phyloP scores from a whole-genome alignment of 2,329 filamentous ascomycete species.

The Cercospora zeae-maydis region DNA sequence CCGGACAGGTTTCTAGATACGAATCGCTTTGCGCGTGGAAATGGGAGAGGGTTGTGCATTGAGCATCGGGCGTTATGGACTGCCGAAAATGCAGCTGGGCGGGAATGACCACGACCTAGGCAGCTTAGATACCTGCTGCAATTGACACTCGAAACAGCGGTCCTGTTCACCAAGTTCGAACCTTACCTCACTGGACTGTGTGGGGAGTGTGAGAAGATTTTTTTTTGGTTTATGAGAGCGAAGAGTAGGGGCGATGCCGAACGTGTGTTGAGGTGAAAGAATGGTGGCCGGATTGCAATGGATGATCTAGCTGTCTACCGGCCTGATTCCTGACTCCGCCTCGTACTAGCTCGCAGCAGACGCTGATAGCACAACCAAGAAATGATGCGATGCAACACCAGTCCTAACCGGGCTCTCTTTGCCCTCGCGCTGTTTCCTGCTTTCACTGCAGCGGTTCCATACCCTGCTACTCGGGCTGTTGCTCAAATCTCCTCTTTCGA shows the following conservation, averaged over 20 bases:
- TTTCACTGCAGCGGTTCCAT: not conserved
- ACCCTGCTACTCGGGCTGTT: not conserved
- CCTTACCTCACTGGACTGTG: not conserved
- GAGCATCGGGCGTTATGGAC: constrained; percentile 22
- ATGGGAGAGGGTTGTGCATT: constrained; percentile 23
- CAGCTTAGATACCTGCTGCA: constrained; percentile 20
- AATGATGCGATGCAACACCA: not conserved
- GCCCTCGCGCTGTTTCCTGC: not conserved
- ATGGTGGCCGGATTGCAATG: not conserved
- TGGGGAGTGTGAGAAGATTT: not conserved
- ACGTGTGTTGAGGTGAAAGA: not conserved
- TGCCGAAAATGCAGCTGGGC: constrained; percentile 17
- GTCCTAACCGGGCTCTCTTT: not conserved
- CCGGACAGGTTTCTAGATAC: constrained; percentile 25
- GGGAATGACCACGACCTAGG: constrained; percentile 16
- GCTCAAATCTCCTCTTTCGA: constrained; percentile 33
- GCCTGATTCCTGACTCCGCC: not conserved
- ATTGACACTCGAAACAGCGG: constrained; percentile 12
- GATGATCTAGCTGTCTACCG: not conserved
- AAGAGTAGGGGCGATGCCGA: not conserved
- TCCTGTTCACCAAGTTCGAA: not conserved
- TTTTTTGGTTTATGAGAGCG: not conserved
- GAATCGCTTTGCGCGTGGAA: constrained; percentile 13
- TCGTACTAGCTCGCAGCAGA: not conserved
- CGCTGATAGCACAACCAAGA: not conserved